Evolutionary conservation across 306 rosid species (phyloP).

Genomic region (Cyclanthera cordifolia): DNA sequence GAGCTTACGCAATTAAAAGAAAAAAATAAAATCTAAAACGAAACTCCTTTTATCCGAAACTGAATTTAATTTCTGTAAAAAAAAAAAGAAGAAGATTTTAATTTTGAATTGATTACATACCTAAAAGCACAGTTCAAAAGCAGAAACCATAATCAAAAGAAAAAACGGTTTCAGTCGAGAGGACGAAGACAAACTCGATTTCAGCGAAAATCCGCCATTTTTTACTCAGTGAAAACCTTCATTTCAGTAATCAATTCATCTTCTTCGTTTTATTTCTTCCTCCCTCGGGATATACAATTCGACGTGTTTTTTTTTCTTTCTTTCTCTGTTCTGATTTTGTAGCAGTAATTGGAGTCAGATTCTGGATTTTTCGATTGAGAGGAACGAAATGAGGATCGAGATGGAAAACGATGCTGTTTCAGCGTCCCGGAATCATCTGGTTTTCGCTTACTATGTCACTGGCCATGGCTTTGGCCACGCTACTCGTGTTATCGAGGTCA

Average conservation of each 20-base stretch:
- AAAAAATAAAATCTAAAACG: background rate
- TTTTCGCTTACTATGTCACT: constrained; percentile 86
- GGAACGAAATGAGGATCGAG: constrained; percentile 54
- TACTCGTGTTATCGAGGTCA: constrained; percentile 89
- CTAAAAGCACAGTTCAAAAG: too few relatives aligned
- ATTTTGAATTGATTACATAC: background rate
- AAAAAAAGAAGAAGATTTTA: too few relatives aligned
- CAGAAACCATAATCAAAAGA: background rate
- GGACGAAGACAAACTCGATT: background rate
- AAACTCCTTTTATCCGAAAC: too few relatives aligned
- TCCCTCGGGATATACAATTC: background rate
- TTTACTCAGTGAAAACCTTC: too few relatives aligned
- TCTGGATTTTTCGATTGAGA: background rate
- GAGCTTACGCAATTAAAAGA: background rate
- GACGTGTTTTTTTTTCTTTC: background rate
- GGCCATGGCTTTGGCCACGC: constrained; percentile 99
- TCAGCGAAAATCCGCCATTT: background rate
- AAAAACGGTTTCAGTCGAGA: background rate
- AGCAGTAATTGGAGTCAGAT: background rate
- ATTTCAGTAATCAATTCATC: background rate
- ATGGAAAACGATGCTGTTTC: constrained; percentile 56
- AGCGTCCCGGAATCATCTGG: constrained; percentile 67
- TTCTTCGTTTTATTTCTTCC: too few relatives aligned
- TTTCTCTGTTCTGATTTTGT: background rate
- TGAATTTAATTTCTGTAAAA: background rate